Evolutionary conservation across 2,329 filamentous ascomycete species (phyloP).

Genomic region (Periconia digitata): DNA sequence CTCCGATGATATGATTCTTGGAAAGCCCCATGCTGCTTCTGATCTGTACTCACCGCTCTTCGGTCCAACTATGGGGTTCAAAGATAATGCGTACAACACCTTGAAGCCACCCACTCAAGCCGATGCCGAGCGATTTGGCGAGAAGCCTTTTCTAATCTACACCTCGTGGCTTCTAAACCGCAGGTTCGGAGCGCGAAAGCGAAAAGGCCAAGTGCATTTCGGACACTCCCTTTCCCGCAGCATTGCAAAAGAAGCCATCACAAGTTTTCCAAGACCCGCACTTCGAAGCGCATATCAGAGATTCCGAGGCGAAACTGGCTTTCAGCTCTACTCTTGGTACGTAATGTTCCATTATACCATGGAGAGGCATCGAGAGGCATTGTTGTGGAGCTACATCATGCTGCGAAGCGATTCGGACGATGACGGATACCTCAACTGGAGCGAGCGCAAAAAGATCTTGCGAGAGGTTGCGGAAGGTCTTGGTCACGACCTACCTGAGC

Average conservation of each 20-base stretch:
- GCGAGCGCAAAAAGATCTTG: conserved; percentile 43
- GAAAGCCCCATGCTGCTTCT: conserved; percentile 45
- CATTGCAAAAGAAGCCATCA: conserved; percentile 45
- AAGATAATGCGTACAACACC: conserved; percentile 47
- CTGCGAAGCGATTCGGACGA: conserved; percentile 41
- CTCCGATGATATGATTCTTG: conserved; percentile 50
- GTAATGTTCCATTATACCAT: conserved; percentile 49
- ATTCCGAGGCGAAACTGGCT: conserved; percentile 47
- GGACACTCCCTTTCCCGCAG: conserved; percentile 46
- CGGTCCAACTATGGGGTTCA: conserved; percentile 48
- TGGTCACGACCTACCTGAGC: conserved; percentile 33
- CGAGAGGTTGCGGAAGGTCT: conserved; percentile 42
- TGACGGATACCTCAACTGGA: conserved; percentile 47
- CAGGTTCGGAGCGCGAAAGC: conserved; percentile 49
- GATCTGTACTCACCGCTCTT: conserved; percentile 50
- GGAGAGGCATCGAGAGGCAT: conserved; percentile 47
- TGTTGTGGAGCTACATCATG: conserved; percentile 50
- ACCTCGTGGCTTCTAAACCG: conserved; percentile 50
- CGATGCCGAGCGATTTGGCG: conserved; percentile 43
- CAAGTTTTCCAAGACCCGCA: conserved; percentile 46
- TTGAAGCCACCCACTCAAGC: conserved; percentile 36
- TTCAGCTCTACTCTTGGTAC: conserved; percentile 50
- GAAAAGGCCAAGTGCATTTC: conserved; percentile 49
- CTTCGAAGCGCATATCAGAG: conserved; percentile 45
- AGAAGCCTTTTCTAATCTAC: conserved; percentile 50